Conservation (phyloP, 192 early-diverging fungal species). For the Diversispora eburnea region DNA sequence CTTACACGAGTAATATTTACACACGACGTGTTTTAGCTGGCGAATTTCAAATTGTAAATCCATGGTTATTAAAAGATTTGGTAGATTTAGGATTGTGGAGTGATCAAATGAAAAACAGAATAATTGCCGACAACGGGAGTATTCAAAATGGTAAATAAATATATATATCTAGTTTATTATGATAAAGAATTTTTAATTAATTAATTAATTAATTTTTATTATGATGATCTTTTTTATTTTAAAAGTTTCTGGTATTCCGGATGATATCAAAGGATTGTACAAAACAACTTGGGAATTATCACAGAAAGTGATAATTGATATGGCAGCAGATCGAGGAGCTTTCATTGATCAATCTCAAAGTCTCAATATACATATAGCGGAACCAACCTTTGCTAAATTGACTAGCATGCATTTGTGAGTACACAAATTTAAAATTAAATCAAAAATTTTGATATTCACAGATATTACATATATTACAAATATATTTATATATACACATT, state of each 20-base stretch:
- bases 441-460: too few species aligned
- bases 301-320: constrained; percentile 87
- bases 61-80: constrained; percentile 91
- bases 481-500: not conserved
- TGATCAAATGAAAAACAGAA: constrained; percentile 89
- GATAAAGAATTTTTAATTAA: not conserved
- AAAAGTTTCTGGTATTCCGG: constrained; percentile 66
- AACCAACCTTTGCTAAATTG: constrained; percentile 89
- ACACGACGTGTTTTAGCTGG: constrained; percentile 93
- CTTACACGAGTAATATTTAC: constrained; percentile 91
- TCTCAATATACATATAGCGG: constrained; percentile 94
- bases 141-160: constrained; percentile 59
- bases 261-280: constrained; percentile 90
- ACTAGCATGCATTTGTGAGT: constrained; percentile 89
- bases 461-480: too few species aligned
- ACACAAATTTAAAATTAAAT: not conserved
- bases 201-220: not conserved
- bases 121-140: constrained; percentile 88
- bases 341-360: constrained; percentile 97
- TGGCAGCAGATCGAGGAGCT: constrained; percentile 96
- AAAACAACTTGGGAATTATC: constrained; percentile 97
- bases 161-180: not conserved
- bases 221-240: too few species aligned
- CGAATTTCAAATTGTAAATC: constrained; percentile 99
- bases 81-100: constrained; percentile 92